phyloP scores from a whole-genome alignment of 257 asterid genomes.

The Capsicum baccatum region DNA sequence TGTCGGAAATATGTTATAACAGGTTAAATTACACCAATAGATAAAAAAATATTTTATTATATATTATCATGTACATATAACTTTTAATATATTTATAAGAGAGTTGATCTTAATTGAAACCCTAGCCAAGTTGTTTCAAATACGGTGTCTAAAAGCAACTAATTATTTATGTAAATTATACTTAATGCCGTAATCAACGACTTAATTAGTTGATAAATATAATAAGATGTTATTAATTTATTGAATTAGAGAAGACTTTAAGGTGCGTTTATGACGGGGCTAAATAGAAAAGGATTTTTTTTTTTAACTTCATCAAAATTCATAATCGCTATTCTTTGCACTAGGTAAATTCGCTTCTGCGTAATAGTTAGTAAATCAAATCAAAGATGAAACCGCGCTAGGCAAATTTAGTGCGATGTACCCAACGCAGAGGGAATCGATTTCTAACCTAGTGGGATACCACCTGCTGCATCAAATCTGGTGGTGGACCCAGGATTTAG shows the following conservation, averaged over 20 bases:
- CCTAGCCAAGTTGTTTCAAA: conserved; percentile 38
- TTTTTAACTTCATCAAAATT: no score
- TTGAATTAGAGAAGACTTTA: conserved; percentile 26
- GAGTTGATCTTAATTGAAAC: conserved; percentile 23
- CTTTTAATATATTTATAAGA: neutral
- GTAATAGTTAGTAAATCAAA: no score
- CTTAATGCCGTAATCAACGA: conserved; percentile 52
- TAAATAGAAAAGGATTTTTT: neutral
- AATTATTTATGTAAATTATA: conserved; percentile 40
- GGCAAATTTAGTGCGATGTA: no score
- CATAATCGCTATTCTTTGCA: no score
- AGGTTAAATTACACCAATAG: neutral
- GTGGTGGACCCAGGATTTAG: no score
- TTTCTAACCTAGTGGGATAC: no score
- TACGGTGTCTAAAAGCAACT: conserved; percentile 20
- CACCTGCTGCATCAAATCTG: no score
- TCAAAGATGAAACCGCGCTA: no score
- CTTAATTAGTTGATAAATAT: conserved; percentile 34
- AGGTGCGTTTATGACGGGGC: conserved; percentile 34
- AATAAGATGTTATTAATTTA: conserved; percentile 28
- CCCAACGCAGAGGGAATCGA: no score
- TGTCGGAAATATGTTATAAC: neutral
- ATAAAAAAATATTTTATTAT: neutral
- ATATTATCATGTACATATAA: neutral
- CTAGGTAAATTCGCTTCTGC: no score